These are phyloP conservation scores for Kazachstania africana DNA, from an alignment of 805 yeast genomes.

Conservation along the genomic window DNA sequence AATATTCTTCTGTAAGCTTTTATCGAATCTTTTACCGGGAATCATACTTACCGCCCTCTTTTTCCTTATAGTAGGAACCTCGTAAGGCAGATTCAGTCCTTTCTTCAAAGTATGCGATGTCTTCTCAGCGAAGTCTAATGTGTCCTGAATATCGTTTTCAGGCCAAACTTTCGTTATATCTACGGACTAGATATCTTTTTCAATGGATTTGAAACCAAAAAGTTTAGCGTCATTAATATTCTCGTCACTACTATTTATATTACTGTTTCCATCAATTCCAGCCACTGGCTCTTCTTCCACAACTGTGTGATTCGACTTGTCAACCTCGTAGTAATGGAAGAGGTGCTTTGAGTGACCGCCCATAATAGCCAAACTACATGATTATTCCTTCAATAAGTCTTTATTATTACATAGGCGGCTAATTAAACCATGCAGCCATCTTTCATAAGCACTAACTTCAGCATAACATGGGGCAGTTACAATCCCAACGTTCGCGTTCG, in stretches of 20 bases:
- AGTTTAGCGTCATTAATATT: slow-evolving; percentile 7
- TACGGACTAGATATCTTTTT: slow-evolving; percentile 66
- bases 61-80: slow-evolving; percentile 61
- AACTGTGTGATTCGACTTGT: too few relatives aligned
- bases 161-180: slow-evolving; percentile 65
- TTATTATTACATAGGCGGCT: slow-evolving; percentile 38
- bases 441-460: slow-evolving; percentile 59
- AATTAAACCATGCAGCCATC: slow-evolving; percentile 63
- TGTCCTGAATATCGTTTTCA: slow-evolving; percentile 41
- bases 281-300: too few relatives aligned
- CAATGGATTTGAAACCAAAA: slow-evolving; percentile 42
- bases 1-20: slow-evolving; percentile 21
- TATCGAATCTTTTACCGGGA: slow-evolving; percentile 32
- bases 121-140: slow-evolving; percentile 63
- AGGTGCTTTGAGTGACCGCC: slow-evolving; percentile 94
- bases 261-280: neutral
- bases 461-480: slow-evolving; percentile 96
- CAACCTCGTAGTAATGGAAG: slow-evolving; percentile 47
- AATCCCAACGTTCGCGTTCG: slow-evolving; percentile 65
- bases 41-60: slow-evolving; percentile 84
- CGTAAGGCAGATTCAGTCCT: slow-evolving; percentile 41
- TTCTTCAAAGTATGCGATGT: slow-evolving; percentile 44
- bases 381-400: slow-evolving; percentile 42
- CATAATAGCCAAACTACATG: slow-evolving; percentile 67
- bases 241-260: slow-evolving; percentile 8